A percentile compares a stretch with the other conserved stretches of the same genome.
These are phyloP conservation scores for Coemansia sp. DNA, from an alignment of 192 early-diverging fungal species.

Conservation along the genomic window DNA sequence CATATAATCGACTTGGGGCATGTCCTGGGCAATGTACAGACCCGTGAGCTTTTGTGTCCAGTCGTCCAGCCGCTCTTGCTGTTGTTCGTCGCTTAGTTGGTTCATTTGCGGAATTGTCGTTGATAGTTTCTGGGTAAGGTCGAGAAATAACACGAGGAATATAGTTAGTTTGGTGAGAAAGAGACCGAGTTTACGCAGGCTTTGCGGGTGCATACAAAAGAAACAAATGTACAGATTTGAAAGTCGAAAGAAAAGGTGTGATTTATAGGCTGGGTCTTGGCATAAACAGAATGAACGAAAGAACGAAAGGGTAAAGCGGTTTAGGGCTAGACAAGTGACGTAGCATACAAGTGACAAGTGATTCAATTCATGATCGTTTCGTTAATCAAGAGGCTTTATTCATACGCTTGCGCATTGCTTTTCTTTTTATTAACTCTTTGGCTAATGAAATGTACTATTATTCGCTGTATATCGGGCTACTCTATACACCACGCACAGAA, in stretches of 20 bases:
- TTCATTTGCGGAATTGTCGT: not conserved
- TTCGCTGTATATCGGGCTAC: constrained; percentile 24
- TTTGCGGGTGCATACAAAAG: constrained; percentile 14
- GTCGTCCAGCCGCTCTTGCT: not conserved
- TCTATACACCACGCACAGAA: not conserved
- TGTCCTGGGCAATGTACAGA: not conserved
- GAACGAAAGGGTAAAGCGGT: not conserved
- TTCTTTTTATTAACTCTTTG: not conserved
- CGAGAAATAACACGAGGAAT: constrained; percentile 29
- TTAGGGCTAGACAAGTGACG: not conserved
- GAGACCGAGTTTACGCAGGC: not conserved
- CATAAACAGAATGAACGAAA: not conserved
- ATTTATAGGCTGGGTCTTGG: too few relatives aligned
- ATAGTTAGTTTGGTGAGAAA: constrained; percentile 11
- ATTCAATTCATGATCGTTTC: not conserved
- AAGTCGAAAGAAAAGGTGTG: not conserved
- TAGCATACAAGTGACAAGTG: not conserved
- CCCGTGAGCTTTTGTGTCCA: not conserved
- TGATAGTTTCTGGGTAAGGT: constrained; percentile 6
- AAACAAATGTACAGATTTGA: not conserved
- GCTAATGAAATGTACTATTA: constrained; percentile 12
- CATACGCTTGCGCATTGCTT: too few relatives aligned
- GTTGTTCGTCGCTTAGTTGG: not conserved
- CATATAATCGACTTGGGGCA: not conserved
- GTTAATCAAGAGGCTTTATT: too few relatives aligned